phyloP scores from a whole-genome alignment of 164 flowering plant genomes.

The Taxillus chinensis region DNA sequence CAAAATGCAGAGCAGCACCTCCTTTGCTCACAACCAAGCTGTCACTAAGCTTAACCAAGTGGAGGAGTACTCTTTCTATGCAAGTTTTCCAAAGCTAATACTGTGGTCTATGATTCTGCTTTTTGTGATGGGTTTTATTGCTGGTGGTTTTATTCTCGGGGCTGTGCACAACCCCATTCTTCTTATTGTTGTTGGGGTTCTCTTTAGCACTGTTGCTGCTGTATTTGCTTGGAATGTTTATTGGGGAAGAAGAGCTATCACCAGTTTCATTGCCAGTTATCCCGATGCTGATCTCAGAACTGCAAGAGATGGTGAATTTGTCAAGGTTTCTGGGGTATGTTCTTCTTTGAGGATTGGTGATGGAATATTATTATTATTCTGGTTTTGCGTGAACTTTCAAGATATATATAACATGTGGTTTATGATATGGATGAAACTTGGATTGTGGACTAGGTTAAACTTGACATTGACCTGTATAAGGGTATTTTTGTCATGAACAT shows the following conservation, averaged over 20 bases:
- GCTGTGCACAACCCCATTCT: slow-evolving; percentile 88
- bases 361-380: neutral
- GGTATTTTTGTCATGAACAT: too few relatives aligned
- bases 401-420: too few relatives aligned
- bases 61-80: slow-evolving; percentile 64
- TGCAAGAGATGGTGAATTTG: slow-evolving; percentile 90
- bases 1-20: slow-evolving; percentile 36
- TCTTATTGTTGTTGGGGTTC: slow-evolving; percentile 69
- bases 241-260: slow-evolving; percentile 78
- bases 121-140: slow-evolving; percentile 87
- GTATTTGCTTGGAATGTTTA: slow-evolving; percentile 70
- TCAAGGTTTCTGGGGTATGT: slow-evolving; percentile 98
- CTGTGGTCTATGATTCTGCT: slow-evolving; percentile 65
- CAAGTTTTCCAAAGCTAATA: slow-evolving; percentile 63
- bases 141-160: slow-evolving; percentile 89
- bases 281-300: slow-evolving; percentile 94
- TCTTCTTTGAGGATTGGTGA: neutral
- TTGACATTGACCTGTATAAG: too few relatives aligned
- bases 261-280: slow-evolving; percentile 66
- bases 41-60: slow-evolving; percentile 76
- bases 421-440: too few relatives aligned
- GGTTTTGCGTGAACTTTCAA: neutral
- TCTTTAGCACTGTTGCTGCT: slow-evolving; percentile 59
- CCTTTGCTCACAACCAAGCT: slow-evolving; percentile 67
- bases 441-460: too few relatives aligned